Evolutionary conservation across 2,329 filamentous ascomycete genomes (phyloP).

Genomic region (Colletotrichum nymphaeae): DNA sequence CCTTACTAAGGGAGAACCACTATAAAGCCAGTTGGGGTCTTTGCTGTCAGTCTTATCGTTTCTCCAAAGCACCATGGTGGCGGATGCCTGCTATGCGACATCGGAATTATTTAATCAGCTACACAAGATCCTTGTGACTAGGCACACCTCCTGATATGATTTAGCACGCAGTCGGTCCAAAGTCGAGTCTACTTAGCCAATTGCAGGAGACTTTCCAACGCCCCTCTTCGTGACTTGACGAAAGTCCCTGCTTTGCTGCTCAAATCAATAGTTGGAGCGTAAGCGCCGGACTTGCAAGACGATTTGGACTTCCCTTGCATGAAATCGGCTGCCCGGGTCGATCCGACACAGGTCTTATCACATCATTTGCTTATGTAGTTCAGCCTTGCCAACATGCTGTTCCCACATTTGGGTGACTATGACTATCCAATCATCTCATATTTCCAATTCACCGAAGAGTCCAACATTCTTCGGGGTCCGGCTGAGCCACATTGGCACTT

Average conservation of each 20-base stretch:
- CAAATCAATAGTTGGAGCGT: background rate
- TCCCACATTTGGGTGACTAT: background rate
- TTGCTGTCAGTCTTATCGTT: background rate
- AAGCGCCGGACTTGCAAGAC: background rate
- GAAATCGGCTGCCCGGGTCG: background rate
- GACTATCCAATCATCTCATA: background rate
- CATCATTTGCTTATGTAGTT: background rate
- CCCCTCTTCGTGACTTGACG: background rate
- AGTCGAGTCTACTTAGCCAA: background rate
- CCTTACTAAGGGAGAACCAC: background rate
- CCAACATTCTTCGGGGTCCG: background rate
- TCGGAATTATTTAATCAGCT: no score
- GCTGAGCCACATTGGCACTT: constrained; percentile 3
- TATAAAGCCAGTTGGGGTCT: background rate
- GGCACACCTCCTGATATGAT: background rate
- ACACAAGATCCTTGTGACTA: background rate
- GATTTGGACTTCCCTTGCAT: background rate
- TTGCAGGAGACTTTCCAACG: background rate
- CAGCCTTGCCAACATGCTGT: background rate
- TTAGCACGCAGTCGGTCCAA: background rate
- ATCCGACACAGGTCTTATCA: background rate
- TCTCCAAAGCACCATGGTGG: no score
- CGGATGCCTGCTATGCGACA: no score
- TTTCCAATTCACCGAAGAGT: background rate
- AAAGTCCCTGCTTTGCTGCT: background rate